These are phyloP conservation scores for Rhodotorula sp. DNA, from an alignment of 1,284 basidiomycete species.

Conservation along the genomic window DNA sequence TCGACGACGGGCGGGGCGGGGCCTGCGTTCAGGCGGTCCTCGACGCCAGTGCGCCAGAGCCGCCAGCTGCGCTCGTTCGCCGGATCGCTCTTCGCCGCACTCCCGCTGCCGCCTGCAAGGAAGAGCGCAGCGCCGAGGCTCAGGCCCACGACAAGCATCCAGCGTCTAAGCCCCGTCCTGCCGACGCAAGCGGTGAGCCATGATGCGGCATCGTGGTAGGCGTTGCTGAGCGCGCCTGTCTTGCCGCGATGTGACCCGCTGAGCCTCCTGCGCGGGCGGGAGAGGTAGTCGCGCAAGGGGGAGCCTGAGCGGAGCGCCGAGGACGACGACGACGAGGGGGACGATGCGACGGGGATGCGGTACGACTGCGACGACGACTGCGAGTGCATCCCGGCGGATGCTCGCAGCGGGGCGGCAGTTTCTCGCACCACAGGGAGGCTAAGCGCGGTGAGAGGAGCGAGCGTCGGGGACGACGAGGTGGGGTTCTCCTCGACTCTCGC, in stretches of 20 bases:
- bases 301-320: not conserved
- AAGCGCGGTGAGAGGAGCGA: conserved; percentile 2
- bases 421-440: not conserved
- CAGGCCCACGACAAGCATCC: conserved; percentile 14
- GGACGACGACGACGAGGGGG: not conserved
- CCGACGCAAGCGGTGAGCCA: conserved; percentile 5
- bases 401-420: not conserved
- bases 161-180: not conserved
- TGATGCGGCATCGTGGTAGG: not conserved
- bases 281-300: not conserved
- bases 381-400: not conserved
- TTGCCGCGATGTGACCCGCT: not conserved
- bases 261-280: not conserved
- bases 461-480: too few relatives aligned
- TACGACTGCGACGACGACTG: not conserved
- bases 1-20: conserved; percentile 33
- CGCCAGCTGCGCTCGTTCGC: not conserved
- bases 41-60: too few relatives aligned
- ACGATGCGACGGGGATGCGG: conserved; percentile 8
- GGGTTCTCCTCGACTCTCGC: too few relatives aligned
- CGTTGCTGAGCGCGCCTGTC: not conserved
- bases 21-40: not conserved
- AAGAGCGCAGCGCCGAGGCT: conserved; percentile 1
- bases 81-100: not conserved
- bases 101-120: not conserved